Conservation (phyloP, 768 basidiomycete genomes). For the Gymnopilus junonius region DNA sequence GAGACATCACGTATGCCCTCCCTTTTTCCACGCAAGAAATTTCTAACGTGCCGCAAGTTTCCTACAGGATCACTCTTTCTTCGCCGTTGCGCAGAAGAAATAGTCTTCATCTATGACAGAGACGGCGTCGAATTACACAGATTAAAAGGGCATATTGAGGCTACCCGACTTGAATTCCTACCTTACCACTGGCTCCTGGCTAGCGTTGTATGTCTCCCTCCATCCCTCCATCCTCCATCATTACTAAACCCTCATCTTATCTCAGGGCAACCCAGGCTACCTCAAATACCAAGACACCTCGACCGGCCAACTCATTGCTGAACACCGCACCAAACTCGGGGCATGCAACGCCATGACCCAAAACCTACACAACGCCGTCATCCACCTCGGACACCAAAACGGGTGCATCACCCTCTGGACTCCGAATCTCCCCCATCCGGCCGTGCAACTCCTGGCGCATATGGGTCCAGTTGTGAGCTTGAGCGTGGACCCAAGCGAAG, state of each 20-base stretch:
- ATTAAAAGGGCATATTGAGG: slow-evolving; percentile 84
- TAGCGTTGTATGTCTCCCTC: slow-evolving; percentile 61
- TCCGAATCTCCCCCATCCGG: slow-evolving; percentile 90
- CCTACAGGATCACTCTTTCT: slow-evolving; percentile 90
- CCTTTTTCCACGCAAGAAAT: background rate
- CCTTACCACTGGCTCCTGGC: slow-evolving; percentile 96
- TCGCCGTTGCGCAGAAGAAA: slow-evolving; percentile 95
- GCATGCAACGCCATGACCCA: slow-evolving; percentile 86
- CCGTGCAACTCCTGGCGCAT: slow-evolving; percentile 91
- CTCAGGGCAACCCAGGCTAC: slow-evolving; percentile 84
- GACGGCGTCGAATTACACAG: slow-evolving; percentile 93
- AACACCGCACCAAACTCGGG: slow-evolving; percentile 91
- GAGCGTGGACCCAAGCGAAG: slow-evolving; percentile 81
- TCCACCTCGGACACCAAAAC: slow-evolving; percentile 94
- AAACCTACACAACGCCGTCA: slow-evolving; percentile 91
- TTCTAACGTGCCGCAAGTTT: slow-evolving; percentile 53
- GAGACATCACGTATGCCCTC: slow-evolving; percentile 75
- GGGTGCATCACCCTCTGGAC: slow-evolving; percentile 98
- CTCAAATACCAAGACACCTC: slow-evolving; percentile 98
- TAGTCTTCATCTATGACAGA: slow-evolving; percentile 96
- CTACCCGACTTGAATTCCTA: slow-evolving; percentile 87
- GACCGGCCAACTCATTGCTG: slow-evolving; percentile 83
- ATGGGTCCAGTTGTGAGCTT: slow-evolving; percentile 84
- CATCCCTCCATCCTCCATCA: background rate
- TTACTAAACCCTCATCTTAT: slow-evolving; percentile 1